A percentile compares a stretch with the other conserved stretches of the same genome.
phyloP scores from a whole-genome alignment of 2,329 filamentous ascomycete species.

The Orbilia brochopaga region DNA sequence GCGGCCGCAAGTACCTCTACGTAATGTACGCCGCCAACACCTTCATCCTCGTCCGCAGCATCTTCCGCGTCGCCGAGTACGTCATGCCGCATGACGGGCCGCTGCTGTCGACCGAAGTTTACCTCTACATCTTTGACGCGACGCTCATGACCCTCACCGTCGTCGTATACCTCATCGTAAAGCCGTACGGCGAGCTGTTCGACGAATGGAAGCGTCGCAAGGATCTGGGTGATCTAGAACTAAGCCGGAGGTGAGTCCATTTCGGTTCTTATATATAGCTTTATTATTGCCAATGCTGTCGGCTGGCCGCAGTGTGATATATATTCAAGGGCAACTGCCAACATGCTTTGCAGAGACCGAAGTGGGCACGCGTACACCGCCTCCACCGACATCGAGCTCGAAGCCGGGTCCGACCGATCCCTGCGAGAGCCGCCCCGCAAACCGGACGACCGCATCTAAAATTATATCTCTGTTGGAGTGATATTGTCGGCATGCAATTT shows the following conservation, averaged over 20 bases:
- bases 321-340: neutral
- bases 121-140: constrained; percentile 62
- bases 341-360: neutral
- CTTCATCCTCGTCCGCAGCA: constrained; percentile 62
- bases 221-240: constrained; percentile 33
- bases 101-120: constrained; percentile 60
- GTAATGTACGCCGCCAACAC: constrained; percentile 60
- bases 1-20: constrained; percentile 33
- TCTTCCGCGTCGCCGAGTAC: constrained; percentile 64
- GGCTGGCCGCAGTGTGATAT: no score
- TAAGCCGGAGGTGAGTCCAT: constrained; percentile 31
- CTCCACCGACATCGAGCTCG: neutral
- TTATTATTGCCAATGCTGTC: no score
- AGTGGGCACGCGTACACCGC: no score
- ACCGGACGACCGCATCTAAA: neutral
- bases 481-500: neutral
- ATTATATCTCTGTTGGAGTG: neutral
- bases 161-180: constrained; percentile 31
- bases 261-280: neutral
- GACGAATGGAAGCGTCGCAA: constrained; percentile 48
- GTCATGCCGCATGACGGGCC: constrained; percentile 60
- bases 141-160: constrained; percentile 59
- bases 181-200: constrained; percentile 43
- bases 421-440: neutral
- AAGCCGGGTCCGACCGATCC: neutral